Conservation (phyloP, 2,329 filamentous ascomycete genomes). For the Epicoccum nigrum region DNA sequence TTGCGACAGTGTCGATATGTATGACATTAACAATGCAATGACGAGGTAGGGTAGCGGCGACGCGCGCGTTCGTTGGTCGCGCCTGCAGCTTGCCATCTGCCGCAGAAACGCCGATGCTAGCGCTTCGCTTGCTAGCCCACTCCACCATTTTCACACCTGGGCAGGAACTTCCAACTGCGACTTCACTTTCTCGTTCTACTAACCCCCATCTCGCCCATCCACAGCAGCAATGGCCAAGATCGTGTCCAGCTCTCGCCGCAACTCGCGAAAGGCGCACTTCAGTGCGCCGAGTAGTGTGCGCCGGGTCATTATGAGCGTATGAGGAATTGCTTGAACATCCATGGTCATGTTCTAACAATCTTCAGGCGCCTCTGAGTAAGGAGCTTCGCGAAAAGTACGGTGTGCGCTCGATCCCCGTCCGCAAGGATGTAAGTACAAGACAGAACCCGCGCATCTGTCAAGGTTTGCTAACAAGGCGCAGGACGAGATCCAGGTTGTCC, state of each 20-base stretch:
- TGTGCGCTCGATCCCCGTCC: conserved; percentile 87
- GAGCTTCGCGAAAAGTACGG: conserved; percentile 99
- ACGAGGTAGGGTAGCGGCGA: conserved; percentile 4
- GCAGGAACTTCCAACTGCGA: conserved; percentile 21
- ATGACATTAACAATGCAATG: too few relatives aligned
- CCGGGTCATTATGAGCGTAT: conserved; percentile 81
- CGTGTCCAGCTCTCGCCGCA: conserved; percentile 85
- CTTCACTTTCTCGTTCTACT: conserved; percentile 22
- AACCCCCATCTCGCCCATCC: conserved; percentile 42
- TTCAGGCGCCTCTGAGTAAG: conserved; percentile 58
- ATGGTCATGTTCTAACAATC: conserved; percentile 40
- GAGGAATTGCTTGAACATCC: conserved; percentile 67
- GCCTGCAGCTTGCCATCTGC: background rate
- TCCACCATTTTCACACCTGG: conserved; percentile 19
- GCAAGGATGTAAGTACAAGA: conserved; percentile 76
- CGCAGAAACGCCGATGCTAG: conserved; percentile 5
- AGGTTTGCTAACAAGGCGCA: conserved; percentile 40
- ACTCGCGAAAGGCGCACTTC: conserved; percentile 99
- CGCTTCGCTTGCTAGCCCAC: conserved; percentile 13
- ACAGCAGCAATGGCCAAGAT: conserved; percentile 73
- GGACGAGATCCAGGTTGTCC: conserved; percentile 88
- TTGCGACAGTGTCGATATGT: conserved; percentile 6
- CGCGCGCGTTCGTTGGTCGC: conserved; percentile 19
- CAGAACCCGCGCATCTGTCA: conserved; percentile 3
- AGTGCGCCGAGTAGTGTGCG: conserved; percentile 90